Base-by-base conservation (phyloP, 2,329 filamentous ascomycete genomes). In the Pseudocercospora macadamiae region DNA sequence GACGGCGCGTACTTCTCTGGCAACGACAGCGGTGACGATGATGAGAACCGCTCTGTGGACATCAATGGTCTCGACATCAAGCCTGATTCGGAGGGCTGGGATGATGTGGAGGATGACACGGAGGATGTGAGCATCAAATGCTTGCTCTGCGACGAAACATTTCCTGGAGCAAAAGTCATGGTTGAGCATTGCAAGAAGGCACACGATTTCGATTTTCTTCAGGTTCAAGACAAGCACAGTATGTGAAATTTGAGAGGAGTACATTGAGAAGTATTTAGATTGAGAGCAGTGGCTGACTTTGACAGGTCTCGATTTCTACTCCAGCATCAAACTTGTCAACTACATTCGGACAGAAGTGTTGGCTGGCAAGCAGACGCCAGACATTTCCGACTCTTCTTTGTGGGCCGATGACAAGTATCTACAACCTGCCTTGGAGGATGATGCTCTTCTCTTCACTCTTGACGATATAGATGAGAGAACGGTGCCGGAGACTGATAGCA, bases 341-440 rank as follows among this genome's bases (percentile, higher is more conserved):
- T 83, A 77, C 63, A 72, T 83, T 18, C 76, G 81, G 23, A 66
- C 71, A 42, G 73, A 78, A 53, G 74, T 74, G 18, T 63, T 73
- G 45, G 72, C 70, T 28, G 75, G 74, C 7, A 73, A 72, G 4
- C 67, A 71, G 3, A 70, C 72, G 2, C 85, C 85, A 0, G 80
- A 83, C 58, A 76, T 88, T 42, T 86, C 90, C 58, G 80, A 85
- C 2, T 78, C 79, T 32, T 77, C 80, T 2, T 80, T 86, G 23
- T 86, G 97, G 62, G 82, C 86, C n/a, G 85, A 91, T 61, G 93
- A 97, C 64, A 82, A 83, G 64, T 96, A 87, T 70, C 80, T 99
- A 59, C 89, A 89, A 71, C 95, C 95, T 0, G 87, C 92, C 3
- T 77, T 99, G 6, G 88, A 95, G 59, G 91, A 97, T 66, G 95